Percentiles rank a stretch among this genome's conserved stretches.
phyloP scores from a whole-genome alignment of 352 stramenopile species.

The Phytopythium boreale region DNA sequence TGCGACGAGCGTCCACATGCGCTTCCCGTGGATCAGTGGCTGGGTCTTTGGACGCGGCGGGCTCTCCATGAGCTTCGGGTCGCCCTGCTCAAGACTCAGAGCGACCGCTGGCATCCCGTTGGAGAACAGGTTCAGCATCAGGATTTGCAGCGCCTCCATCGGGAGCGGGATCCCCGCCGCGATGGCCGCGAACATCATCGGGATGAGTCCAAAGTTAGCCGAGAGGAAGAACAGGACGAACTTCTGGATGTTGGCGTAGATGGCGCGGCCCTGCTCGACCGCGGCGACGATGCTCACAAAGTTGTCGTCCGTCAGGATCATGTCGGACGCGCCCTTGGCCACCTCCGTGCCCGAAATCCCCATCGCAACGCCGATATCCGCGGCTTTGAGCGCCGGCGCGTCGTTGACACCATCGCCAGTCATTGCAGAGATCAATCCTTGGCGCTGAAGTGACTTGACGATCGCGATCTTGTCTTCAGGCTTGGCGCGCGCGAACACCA shows the following conservation, averaged over 20 bases:
- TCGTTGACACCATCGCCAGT: conserved; percentile 97
- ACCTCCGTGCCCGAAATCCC: conserved; percentile 94
- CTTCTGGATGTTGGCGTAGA: conserved; percentile 96
- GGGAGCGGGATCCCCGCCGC: conserved; percentile 47
- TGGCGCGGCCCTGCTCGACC: conserved; percentile 91
- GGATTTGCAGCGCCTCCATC: conserved; percentile 94
- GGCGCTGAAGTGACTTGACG: conserved; percentile 82
- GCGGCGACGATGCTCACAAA: conserved; percentile 95
- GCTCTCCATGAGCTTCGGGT: conserved; percentile 40
- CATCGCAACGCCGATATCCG: conserved; percentile 95
- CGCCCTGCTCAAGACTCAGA: conserved; percentile 41
- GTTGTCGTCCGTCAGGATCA: conserved; percentile 96
- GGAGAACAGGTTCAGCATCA: conserved; percentile 97
- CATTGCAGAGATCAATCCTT: conserved; percentile 77
- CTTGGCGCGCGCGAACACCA: conserved; percentile 88
- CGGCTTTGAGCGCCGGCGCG: conserved; percentile 92
- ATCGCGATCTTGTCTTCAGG: conserved; percentile 89
- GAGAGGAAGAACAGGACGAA: conserved; percentile 97
- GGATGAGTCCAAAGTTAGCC: conserved; percentile 92
- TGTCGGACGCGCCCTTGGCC: conserved; percentile 95
- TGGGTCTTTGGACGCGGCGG: conserved; percentile 31
- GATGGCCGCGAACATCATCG: conserved; percentile 51
- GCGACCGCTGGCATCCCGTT: conserved; percentile 65
- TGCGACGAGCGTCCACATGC: conserved; percentile 33
- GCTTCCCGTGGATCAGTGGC: conserved; percentile 29